Evolutionary conservation across 1,284 basidiomycete species (phyloP).

Genomic region (Hortiboletus rubellus): DNA sequence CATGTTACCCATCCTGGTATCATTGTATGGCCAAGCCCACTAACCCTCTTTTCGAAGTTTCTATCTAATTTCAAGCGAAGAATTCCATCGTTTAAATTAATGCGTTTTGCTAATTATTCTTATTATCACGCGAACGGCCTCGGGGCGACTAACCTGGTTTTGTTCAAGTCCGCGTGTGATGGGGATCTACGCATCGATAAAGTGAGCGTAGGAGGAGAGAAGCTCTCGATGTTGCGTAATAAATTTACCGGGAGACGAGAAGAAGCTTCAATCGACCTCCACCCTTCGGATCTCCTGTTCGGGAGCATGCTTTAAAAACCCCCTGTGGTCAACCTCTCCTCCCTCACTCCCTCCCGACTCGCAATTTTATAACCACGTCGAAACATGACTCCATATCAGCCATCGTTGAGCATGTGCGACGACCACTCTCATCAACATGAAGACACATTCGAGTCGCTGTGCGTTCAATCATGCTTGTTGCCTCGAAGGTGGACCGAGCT

Average conservation of each 20-base stretch:
- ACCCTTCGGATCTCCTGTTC: neutral
- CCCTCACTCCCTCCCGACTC: neutral
- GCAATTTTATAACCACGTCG: neutral
- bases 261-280: neutral
- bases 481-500: neutral
- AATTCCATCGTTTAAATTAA: neutral
- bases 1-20: neutral
- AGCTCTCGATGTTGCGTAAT: neutral
- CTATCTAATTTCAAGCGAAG: neutral
- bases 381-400: neutral
- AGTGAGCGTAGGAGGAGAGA: neutral
- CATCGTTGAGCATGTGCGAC: slow-evolving; percentile 7
- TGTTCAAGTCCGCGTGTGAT: neutral
- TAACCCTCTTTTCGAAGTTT: neutral
- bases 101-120: neutral
- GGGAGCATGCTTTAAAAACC: slow-evolving; percentile 9
- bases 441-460: slow-evolving; percentile 11
- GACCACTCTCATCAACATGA: neutral
- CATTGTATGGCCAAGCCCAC: neutral
- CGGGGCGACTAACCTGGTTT: neutral
- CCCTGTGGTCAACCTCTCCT: neutral
- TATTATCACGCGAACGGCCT: neutral
- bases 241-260: neutral
- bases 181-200: slow-evolving; percentile 2
- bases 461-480: neutral